Evolutionary conservation across 208 protist species (phyloP).

Genomic region (Acanthamoeba triangularis): DNA sequence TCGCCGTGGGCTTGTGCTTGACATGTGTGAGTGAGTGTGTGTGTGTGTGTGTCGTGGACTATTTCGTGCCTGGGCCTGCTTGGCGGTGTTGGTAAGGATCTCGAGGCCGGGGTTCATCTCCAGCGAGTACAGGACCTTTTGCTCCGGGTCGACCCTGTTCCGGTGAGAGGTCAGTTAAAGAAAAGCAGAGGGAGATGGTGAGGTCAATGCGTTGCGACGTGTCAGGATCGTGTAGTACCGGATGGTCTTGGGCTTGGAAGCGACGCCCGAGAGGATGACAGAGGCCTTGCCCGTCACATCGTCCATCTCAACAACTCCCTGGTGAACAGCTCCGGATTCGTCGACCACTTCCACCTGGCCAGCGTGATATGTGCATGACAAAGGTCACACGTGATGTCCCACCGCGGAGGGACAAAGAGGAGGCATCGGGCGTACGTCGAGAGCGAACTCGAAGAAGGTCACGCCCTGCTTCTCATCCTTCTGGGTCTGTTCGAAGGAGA

Average conservation of each 20-base stretch:
- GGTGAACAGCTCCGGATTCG: constrained; percentile 14
- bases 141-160: constrained; percentile 4
- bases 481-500: constrained; percentile 49
- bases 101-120: constrained; percentile 13
- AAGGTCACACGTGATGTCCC: not conserved
- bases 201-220: not conserved
- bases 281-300: constrained; percentile 31
- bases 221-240: not conserved
- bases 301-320: constrained; percentile 22
- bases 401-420: not conserved
- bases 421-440: not conserved
- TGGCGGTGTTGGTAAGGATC: constrained; percentile 24
- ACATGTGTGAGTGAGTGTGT: too few relatives aligned
- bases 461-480: constrained; percentile 52
- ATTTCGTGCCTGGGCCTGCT: constrained; percentile 13
- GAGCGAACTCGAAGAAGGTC: constrained; percentile 15
- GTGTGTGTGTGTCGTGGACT: not conserved
- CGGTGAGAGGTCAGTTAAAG: not conserved
- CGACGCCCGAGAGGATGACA: not conserved
- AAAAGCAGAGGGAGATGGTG: not conserved
- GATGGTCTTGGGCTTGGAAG: not conserved
- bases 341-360: constrained; percentile 21
- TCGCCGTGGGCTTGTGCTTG: too few relatives aligned
- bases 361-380: not conserved
- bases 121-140: constrained; percentile 21